A percentile compares a stretch with the other conserved stretches of the same genome.
Evolutionary conservation across 2,329 filamentous ascomycete species (phyloP).

Genomic region (Erysiphe pulchra): DNA sequence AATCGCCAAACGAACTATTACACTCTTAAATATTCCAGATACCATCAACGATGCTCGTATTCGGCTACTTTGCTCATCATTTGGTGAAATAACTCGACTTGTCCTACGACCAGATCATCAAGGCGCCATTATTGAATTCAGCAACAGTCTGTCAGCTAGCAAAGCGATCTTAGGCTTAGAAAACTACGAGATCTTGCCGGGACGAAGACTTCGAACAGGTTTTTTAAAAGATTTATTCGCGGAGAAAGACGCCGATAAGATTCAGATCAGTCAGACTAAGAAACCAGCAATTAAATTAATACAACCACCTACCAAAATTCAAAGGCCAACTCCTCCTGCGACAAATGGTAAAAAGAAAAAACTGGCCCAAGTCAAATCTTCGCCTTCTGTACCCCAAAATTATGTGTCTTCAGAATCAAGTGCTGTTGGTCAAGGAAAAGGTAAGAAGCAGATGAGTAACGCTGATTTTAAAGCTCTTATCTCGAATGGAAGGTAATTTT

Average conservation of each 20-base stretch:
- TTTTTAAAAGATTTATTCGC: conserved; percentile 27
- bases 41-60: conserved; percentile 78
- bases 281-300: conserved; percentile 15
- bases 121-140: conserved; percentile 68
- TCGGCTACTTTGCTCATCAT: conserved; percentile 40
- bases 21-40: conserved; percentile 67
- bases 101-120: conserved; percentile 57
- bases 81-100: conserved; percentile 49
- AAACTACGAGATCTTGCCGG: conserved; percentile 25
- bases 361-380: conserved; percentile 10
- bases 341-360: conserved; percentile 16
- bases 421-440: conserved; percentile 1
- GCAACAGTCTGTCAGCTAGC: conserved; percentile 38
- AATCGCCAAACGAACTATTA: conserved; percentile 43
- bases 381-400: background rate
- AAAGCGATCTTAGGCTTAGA: conserved; percentile 37
- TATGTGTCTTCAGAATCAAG: no score
- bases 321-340: conserved; percentile 13
- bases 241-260: conserved; percentile 20
- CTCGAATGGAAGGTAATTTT: background rate
- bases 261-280: conserved; percentile 13
- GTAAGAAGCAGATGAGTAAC: conserved; percentile 22
- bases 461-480: conserved; percentile 27
- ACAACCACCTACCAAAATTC: conserved; percentile 9
- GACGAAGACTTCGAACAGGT: conserved; percentile 27